A percentile compares a stretch with the other conserved stretches of the same genome.
These are phyloP conservation scores for Botrytis hyacinthi DNA, from an alignment of 2,329 filamentous ascomycete species.

Conservation along the genomic window DNA sequence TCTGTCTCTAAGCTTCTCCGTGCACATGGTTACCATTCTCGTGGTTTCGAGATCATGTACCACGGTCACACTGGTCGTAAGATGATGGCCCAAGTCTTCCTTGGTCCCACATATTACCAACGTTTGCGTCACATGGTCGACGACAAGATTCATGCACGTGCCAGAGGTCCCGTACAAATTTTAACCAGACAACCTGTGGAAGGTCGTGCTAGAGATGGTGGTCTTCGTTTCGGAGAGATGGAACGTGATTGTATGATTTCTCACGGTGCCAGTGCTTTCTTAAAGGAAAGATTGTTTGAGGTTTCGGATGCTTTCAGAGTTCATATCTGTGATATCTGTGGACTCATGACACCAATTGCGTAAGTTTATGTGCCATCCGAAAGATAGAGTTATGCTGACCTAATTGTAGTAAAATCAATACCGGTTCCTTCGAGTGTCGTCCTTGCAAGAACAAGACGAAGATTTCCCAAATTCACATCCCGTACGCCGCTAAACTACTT, in stretches of 20 bases:
- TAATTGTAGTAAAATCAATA: conserved; percentile 74
- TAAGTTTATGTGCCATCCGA: conserved; percentile 54
- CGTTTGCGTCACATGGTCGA: conserved; percentile 99
- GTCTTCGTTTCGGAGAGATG: conserved; percentile 99
- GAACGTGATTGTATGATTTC: conserved; percentile 99
- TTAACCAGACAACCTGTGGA: conserved; percentile 96
- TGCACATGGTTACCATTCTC: conserved; percentile 90
- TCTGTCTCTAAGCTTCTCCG: conserved; percentile 83
- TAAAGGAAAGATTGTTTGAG: conserved; percentile 96
- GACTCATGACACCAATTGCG: conserved; percentile 98
- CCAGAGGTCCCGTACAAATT: conserved; percentile 93
- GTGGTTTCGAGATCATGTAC: conserved; percentile 98
- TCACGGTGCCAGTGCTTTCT: conserved; percentile 93
- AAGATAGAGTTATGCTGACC: background rate
- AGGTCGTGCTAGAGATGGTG: conserved; percentile 95
- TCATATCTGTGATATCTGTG: conserved; percentile 97
- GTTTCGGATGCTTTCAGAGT: conserved; percentile 98
- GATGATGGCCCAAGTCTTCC: conserved; percentile 89
- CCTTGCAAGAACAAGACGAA: conserved; percentile 99
- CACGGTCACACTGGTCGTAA: conserved; percentile 96
- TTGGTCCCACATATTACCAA: conserved; percentile 98
- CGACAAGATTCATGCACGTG: conserved; percentile 99
- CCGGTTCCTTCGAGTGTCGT: conserved; percentile 93
- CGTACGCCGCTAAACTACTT: conserved; percentile 94
- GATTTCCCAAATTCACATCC: conserved; percentile 96